Conservation (phyloP, 495 filamentous ascomycete genomes). For the Xylaria nigripes region DNA sequence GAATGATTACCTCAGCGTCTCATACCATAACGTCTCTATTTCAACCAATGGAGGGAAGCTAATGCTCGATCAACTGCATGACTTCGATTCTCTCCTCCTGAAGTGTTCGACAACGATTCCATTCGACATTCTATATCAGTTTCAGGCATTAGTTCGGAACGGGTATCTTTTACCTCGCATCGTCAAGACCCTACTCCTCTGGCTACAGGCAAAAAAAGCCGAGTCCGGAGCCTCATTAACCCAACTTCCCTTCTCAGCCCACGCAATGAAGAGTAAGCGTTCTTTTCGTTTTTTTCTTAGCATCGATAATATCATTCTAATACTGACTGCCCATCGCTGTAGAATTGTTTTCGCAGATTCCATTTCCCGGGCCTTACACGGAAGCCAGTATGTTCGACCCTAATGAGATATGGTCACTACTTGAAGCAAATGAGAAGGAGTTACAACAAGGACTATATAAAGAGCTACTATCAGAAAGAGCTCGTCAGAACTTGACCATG, state of each 20-base stretch:
- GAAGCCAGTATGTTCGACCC: conserved; percentile 38
- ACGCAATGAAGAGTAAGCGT: conserved; percentile 34
- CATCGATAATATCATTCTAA: neutral
- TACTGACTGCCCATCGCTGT: neutral
- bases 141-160: conserved; percentile 47
- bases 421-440: conserved; percentile 34
- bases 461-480: conserved; percentile 17
- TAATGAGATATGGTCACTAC: conserved; percentile 33
- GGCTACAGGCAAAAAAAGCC: neutral
- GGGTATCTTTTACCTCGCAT: conserved; percentile 40
- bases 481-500: conserved; percentile 23
- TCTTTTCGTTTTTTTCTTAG: neutral
- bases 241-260: conserved; percentile 27
- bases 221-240: neutral
- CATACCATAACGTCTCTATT: conserved; percentile 15
- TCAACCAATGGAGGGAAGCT: neutral
- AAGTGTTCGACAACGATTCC: conserved; percentile 14
- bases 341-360: conserved; percentile 38
- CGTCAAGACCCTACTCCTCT: conserved; percentile 31
- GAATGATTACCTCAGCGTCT: conserved; percentile 20
- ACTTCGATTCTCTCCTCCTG: conserved; percentile 15
- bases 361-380: conserved; percentile 39
- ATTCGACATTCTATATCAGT: conserved; percentile 37
- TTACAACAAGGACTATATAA: conserved; percentile 23
- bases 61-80: conserved; percentile 13